Evolutionary conservation across 768 basidiomycete genomes (phyloP), one percentile per base, ranked within the genome.

Genomic region (Strobilomyces dryophilus): DNA sequence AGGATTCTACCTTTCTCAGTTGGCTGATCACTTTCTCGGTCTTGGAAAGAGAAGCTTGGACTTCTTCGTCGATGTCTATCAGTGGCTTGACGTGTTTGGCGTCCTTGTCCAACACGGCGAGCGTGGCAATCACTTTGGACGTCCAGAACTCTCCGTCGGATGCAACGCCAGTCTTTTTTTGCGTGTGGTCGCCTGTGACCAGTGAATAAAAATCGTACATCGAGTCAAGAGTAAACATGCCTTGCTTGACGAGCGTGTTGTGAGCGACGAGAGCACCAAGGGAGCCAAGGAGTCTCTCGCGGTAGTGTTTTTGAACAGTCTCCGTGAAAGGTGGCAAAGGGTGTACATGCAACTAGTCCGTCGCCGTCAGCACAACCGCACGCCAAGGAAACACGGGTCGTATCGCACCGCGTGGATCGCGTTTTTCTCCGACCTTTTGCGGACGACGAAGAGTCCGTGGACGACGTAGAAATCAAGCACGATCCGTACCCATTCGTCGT

Each of bases 141-240:
- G 89, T 74, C 93, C 93, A 97, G 55, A 90, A 82, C 60, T 85
- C 79, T 27, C 91, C 90, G 53, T 89, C 80, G 8, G 82, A 78
- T 35, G 87, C 80, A 20, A 81, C 79, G 2, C 80, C 86, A 17
- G 79, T 67, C n/a, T 76, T 64, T 65, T 84, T 87, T 20, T 68
- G 68, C 1, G 76, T 68, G 56, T 79, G 82, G 39, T 81, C 79
- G 34, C 74, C 74, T 66, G 35, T 46, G 7, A 10, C 1, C 2
- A 7, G 31, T 60, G 31, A 64, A 12, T 39, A 45, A 24, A 36
- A 51, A 17, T 29, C 15, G 49, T 36, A 36, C n/a, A 34, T 29
- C 24, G 41, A 34, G 21, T 32, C 5, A 15, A 40, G 24, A 32
- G 21, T 32, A 40, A 39, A 44, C 60, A 73, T 29, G 84, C 85